These are phyloP conservation scores for Tetrapisispora taiwanensis DNA, from an alignment of 805 yeast genomes.

Conservation along the genomic window DNA sequence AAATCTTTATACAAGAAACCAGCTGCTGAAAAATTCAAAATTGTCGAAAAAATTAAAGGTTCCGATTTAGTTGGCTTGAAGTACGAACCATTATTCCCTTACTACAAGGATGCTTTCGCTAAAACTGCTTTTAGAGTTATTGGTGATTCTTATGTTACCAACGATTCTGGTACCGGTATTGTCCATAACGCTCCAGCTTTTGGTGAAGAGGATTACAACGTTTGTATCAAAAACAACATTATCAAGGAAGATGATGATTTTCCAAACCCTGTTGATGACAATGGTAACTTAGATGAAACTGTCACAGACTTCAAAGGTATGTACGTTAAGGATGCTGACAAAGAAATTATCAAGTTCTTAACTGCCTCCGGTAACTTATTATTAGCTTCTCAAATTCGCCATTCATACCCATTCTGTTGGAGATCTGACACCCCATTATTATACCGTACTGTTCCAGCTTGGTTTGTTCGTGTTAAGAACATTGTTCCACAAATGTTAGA, in stretches of 20 bases:
- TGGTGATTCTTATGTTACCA: slow-evolving; percentile 74
- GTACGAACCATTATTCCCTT: slow-evolving; percentile 77
- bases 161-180: slow-evolving; percentile 97
- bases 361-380: slow-evolving; percentile 69
- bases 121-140: slow-evolving; percentile 77
- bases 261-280: slow-evolving; percentile 93
- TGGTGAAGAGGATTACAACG: slow-evolving; percentile 96
- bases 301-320: slow-evolving; percentile 69
- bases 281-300: slow-evolving; percentile 70
- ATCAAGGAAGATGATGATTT: slow-evolving; percentile 58
- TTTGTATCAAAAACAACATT: slow-evolving; percentile 65
- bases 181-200: slow-evolving; percentile 98
- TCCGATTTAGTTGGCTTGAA: slow-evolving; percentile 65
- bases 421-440: slow-evolving; percentile 97
- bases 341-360: slow-evolving; percentile 73
- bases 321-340: slow-evolving; percentile 94
- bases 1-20: slow-evolving; percentile 91
- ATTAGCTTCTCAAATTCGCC: slow-evolving; percentile 74
- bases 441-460: slow-evolving; percentile 94
- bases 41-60: slow-evolving; percentile 76
- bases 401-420: slow-evolving; percentile 99
- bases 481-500: slow-evolving; percentile 82
- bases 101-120: slow-evolving; percentile 63
- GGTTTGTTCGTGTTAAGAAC: slow-evolving; percentile 90
- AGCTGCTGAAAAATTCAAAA: slow-evolving; percentile 71